Evolutionary conservation across 2,329 filamentous ascomycete genomes (phyloP).

Genomic region (Alternaria consortialis): DNA sequence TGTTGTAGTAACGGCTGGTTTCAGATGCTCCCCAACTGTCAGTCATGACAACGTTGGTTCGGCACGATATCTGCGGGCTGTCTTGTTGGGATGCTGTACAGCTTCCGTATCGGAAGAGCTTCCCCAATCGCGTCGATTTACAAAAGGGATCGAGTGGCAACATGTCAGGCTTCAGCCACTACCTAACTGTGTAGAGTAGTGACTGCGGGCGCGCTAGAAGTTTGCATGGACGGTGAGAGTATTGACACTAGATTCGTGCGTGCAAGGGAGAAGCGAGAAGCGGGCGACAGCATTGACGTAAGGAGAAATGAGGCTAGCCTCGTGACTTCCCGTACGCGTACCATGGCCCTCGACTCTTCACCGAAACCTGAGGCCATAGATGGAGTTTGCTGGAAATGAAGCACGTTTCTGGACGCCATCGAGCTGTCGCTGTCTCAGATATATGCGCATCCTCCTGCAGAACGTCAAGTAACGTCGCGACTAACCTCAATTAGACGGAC

Average conservation of each 20-base stretch:
- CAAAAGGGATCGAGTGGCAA: neutral
- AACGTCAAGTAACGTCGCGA: constrained; percentile 23
- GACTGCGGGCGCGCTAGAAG: constrained; percentile 7
- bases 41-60: neutral
- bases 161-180: neutral
- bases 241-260: constrained; percentile 8
- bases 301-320: constrained; percentile 7
- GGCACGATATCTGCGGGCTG: neutral
- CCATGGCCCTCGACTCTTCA: constrained; percentile 2
- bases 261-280: constrained; percentile 2
- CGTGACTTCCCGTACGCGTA: constrained; percentile 4
- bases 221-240: constrained; percentile 10
- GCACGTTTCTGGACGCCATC: constrained; percentile 20
- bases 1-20: neutral
- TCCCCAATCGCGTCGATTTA: neutral
- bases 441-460: constrained; percentile 20
- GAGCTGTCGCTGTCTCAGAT: constrained; percentile 34
- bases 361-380: constrained; percentile 24
- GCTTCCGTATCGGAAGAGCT: constrained; percentile 2
- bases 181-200: constrained; percentile 2
- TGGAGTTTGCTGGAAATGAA: constrained; percentile 14
- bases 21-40: constrained; percentile 4
- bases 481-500: constrained; percentile 24
- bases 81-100: neutral
- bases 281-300: constrained; percentile 13